Conservation (phyloP, 225 moss, liverwort and hornwort genomes). For the Physcomitrium patens region DNA sequence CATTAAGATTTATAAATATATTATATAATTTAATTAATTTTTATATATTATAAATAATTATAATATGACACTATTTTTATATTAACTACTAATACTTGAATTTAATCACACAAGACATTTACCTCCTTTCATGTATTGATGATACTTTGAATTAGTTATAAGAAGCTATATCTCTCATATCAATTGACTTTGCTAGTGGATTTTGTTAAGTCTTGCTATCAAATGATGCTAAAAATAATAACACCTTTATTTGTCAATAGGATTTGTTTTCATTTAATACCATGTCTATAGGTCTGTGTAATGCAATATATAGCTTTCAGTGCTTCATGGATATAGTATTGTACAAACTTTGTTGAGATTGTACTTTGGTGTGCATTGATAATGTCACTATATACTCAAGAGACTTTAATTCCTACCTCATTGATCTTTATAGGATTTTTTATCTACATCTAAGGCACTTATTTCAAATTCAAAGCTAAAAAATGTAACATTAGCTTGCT, state of each 20-base stretch:
- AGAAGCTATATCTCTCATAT: background rate
- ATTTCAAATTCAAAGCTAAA: background rate
- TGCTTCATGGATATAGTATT: background rate
- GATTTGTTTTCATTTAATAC: background rate
- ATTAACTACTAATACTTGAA: background rate
- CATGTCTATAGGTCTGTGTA: background rate
- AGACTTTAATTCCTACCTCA: background rate
- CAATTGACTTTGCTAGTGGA: background rate
- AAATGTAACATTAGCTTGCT: background rate
- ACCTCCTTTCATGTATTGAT: background rate
- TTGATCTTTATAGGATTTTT: background rate
- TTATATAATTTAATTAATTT: no score
- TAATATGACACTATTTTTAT: background rate
- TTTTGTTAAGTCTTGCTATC: background rate
- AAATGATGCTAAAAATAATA: background rate
- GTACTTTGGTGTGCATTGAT: background rate
- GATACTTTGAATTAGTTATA: background rate
- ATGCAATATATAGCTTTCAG: background rate
- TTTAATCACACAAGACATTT: background rate
- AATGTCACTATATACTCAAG: background rate
- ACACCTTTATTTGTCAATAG: background rate
- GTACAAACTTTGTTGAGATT: background rate
- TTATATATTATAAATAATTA: no score
- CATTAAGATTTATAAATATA: no score
- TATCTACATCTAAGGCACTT: fast-evolving